These are phyloP conservation scores for Lojkania enalia DNA, from an alignment of 2,329 filamentous ascomycete species.

Conservation along the genomic window DNA sequence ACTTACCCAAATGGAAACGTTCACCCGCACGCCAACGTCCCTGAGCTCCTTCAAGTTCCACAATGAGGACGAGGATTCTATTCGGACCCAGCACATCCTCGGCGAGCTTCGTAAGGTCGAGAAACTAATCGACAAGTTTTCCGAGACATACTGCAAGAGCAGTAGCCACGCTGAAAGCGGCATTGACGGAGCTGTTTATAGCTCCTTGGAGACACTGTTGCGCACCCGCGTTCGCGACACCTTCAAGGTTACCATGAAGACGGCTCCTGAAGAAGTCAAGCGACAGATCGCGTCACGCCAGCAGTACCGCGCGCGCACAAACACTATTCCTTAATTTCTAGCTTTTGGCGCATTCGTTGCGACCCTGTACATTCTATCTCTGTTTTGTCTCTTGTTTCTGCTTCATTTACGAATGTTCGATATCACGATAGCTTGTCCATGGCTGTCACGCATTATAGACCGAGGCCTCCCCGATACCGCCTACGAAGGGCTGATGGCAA, in stretches of 20 bases:
- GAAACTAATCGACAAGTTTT: slow-evolving; percentile 44
- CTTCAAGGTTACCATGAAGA: slow-evolving; percentile 42
- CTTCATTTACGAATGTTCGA: slow-evolving; percentile 4
- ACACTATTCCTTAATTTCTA: slow-evolving; percentile 27
- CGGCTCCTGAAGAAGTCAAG: slow-evolving; percentile 40
- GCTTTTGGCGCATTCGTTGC: slow-evolving; percentile 8
- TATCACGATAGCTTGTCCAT: slow-evolving; percentile 6
- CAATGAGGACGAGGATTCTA: slow-evolving; percentile 34
- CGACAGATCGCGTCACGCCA: slow-evolving; percentile 34
- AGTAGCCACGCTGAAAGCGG: slow-evolving; percentile 27
- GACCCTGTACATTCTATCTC: slow-evolving; percentile 5
- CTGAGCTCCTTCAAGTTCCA: slow-evolving; percentile 28
- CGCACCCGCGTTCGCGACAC: slow-evolving; percentile 42
- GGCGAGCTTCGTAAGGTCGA: slow-evolving; percentile 40
- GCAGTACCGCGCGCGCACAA: slow-evolving; percentile 32
- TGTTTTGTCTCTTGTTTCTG: neutral
- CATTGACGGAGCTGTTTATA: slow-evolving; percentile 36
- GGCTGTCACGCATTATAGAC: slow-evolving; percentile 10
- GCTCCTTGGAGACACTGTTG: slow-evolving; percentile 34
- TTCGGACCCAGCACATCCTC: slow-evolving; percentile 38
- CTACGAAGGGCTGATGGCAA: neutral
- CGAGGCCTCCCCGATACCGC: slow-evolving; percentile 1
- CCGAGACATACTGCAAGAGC: slow-evolving; percentile 38
- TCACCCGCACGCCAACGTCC: slow-evolving; percentile 31
- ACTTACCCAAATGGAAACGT: slow-evolving; percentile 33